phyloP scores from a whole-genome alignment of 352 stramenopile species.

The Pythium sp. region DNA sequence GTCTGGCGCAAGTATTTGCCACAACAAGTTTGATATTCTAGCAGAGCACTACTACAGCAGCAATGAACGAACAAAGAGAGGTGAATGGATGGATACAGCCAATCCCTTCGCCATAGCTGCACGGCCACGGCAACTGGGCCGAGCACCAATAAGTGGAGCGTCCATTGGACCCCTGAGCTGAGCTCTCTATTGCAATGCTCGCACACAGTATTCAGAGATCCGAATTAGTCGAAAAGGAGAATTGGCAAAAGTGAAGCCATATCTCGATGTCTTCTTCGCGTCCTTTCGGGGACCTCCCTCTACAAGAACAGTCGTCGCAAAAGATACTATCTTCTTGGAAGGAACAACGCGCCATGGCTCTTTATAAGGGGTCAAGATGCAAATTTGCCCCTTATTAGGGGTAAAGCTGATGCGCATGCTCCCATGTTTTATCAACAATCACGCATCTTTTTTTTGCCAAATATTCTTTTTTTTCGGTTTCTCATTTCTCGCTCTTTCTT shows the following conservation, averaged over 20 bases:
- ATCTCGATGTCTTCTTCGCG: not conserved
- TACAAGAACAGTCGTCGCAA: slow-evolving; percentile 1
- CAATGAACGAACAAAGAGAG: no score
- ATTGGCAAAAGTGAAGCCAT: not conserved
- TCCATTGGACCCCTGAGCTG: not conserved
- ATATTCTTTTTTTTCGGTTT: not conserved
- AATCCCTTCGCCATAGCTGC: no score
- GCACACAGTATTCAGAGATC: not conserved
- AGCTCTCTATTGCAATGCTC: not conserved
- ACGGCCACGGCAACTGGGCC: no score
- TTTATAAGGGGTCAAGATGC: not conserved
- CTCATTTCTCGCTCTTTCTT: not conserved
- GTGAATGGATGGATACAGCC: no score
- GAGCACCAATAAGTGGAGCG: no score
- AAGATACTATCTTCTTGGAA: not conserved
- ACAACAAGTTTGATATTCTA: no score
- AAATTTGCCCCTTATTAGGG: not conserved
- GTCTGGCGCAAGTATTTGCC: no score
- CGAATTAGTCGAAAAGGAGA: not conserved
- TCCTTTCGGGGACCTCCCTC: not conserved
- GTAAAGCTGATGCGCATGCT: not conserved
- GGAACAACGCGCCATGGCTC: not conserved
- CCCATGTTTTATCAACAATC: not conserved
- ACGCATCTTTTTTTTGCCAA: not conserved
- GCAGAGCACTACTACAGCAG: no score